These are phyloP conservation scores for Fragilaria crotonensis DNA, from an alignment of 108 stramenopile genomes.

Conservation along the genomic window DNA sequence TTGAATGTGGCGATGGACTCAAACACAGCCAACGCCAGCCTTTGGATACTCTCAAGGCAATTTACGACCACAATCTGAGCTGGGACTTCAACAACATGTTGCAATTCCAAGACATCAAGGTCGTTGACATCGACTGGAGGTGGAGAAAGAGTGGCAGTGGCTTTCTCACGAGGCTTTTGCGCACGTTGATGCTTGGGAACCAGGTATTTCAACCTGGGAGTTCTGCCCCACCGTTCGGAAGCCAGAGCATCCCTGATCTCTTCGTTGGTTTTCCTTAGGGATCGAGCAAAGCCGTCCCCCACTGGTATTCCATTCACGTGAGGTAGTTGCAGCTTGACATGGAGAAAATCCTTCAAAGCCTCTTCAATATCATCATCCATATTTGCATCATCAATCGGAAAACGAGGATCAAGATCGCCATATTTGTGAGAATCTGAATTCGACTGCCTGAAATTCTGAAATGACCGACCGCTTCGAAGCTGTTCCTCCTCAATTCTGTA, in stretches of 20 bases:
- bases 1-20: background rate
- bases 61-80: background rate
- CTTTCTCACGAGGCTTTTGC: background rate
- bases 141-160: background rate
- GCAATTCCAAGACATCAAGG: background rate
- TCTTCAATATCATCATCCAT: background rate
- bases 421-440: conserved; percentile 63
- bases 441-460: conserved; percentile 39
- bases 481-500: conserved; percentile 14
- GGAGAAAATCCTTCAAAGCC: background rate
- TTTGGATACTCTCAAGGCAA: background rate
- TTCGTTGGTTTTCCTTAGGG: background rate
- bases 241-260: background rate
- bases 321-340: background rate
- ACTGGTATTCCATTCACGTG: background rate
- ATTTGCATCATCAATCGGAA: conserved; percentile 1
- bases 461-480: background rate
- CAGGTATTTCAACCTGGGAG: too few species aligned
- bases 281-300: background rate
- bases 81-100: background rate
- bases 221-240: too few species aligned
- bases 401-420: conserved; percentile 43
- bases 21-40: background rate
- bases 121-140: background rate
- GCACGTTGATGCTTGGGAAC: too few species aligned